Evolutionary conservation across 1,139 yeast genomes (phyloP).

Genomic region (Hemisphaericaspora subhashii): DNA sequence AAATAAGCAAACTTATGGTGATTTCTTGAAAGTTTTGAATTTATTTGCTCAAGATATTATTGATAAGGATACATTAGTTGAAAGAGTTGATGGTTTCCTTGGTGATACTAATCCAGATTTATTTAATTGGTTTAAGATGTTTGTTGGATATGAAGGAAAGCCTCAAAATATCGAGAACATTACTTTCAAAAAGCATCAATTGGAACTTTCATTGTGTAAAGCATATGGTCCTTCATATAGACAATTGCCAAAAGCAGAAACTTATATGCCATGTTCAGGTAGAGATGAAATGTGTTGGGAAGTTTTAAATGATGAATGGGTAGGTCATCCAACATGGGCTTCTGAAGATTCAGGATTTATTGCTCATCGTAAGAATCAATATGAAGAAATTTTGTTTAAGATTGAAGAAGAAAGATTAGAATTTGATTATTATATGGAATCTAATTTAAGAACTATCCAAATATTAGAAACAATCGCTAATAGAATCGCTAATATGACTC

Average conservation of each 20-base stretch:
- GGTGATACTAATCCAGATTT: conserved; percentile 77
- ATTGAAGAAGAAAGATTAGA: conserved; percentile 98
- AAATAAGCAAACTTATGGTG: conserved; percentile 86
- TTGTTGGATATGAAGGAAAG: conserved; percentile 81
- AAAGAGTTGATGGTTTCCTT: conserved; percentile 79
- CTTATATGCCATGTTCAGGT: conserved; percentile 97
- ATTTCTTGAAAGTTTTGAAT: conserved; percentile 83
- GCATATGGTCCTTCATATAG: conserved; percentile 94
- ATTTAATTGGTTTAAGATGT: conserved; percentile 85
- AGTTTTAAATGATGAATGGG: conserved; percentile 97
- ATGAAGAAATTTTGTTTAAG: conserved; percentile 91
- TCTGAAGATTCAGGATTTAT: conserved; percentile 98
- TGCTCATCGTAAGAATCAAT: conserved; percentile 96
- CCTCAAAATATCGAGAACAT: conserved; percentile 85
- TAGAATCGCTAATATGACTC: conserved; percentile 88
- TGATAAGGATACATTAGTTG: conserved; percentile 78
- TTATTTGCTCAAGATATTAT: conserved; percentile 88
- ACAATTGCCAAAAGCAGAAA: conserved; percentile 88
- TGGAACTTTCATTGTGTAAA: conserved; percentile 83
- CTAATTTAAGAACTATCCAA: conserved; percentile 91
- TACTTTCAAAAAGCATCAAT: conserved; percentile 82
- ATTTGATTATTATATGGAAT: conserved; percentile 93
- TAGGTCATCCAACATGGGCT: conserved; percentile 99
- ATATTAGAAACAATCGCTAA: conserved; percentile 94
- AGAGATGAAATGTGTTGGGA: conserved; percentile 99